Percentiles rank a stretch among this genome's conserved stretches.
phyloP scores from a whole-genome alignment of 805 yeast genomes.

The Huiozyma naganishii region DNA sequence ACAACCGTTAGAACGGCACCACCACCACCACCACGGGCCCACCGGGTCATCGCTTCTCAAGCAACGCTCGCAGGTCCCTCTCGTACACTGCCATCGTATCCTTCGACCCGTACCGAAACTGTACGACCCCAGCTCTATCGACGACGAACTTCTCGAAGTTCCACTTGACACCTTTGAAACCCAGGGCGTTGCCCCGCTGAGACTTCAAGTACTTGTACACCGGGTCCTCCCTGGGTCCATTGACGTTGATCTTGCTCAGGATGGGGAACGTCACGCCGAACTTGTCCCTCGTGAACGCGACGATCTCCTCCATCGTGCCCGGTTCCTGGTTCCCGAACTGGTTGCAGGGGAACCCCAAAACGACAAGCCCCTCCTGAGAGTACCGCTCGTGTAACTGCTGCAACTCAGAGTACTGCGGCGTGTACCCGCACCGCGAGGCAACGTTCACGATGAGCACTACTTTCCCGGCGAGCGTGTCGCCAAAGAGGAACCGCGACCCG shows the following conservation, averaged over 20 bases:
- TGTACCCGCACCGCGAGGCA: conserved; percentile 76
- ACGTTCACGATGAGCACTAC: conserved; percentile 80
- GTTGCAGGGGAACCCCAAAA: conserved; percentile 85
- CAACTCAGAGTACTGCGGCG: conserved; percentile 67
- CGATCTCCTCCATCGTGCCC: conserved; percentile 56
- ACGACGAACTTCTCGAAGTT: conserved; percentile 66
- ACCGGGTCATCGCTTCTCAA: conserved; percentile 16
- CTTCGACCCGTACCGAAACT: conserved; percentile 53
- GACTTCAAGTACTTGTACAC: conserved; percentile 70
- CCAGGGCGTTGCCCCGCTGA: conserved; percentile 46
- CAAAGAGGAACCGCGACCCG: conserved; percentile 50
- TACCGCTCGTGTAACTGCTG: conserved; percentile 59
- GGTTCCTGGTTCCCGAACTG: conserved; percentile 83
- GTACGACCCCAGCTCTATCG: conserved; percentile 44
- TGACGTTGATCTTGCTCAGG: conserved; percentile 77
- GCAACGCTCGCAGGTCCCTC: conserved; percentile 45
- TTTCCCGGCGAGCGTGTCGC: conserved; percentile 51
- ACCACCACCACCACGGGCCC: background rate
- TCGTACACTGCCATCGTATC: conserved; percentile 58
- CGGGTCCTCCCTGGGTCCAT: conserved; percentile 71
- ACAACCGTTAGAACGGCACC: too few species aligned
- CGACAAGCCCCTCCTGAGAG: conserved; percentile 47
- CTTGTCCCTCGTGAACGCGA: conserved; percentile 60
- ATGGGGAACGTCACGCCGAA: conserved; percentile 90
- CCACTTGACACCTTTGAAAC: conserved; percentile 69